Percentiles rank a stretch among this genome's conserved stretches.
Conservation (phyloP, 805 yeast genomes). For the Lipomyces lipofer region DNA sequence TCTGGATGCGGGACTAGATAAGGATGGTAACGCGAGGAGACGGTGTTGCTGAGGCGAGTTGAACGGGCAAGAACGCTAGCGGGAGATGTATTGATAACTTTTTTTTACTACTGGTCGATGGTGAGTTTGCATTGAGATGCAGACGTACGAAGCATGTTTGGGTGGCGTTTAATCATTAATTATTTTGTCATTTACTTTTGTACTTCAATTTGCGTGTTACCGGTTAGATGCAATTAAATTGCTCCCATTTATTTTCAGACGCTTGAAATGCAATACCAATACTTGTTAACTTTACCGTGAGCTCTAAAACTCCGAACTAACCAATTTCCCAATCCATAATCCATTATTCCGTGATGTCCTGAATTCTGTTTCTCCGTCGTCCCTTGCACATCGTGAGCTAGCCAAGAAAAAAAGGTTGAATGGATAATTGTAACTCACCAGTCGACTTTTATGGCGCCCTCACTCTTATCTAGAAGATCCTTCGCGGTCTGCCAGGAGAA, state of each 20-base stretch:
- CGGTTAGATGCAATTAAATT: no score
- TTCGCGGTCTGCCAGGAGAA: constrained; percentile 94
- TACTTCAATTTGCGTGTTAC: background rate
- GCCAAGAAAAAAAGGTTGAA: background rate
- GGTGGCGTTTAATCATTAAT: constrained; percentile 2
- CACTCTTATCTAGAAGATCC: constrained; percentile 52
- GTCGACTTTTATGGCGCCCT: constrained; percentile 11
- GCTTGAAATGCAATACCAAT: background rate
- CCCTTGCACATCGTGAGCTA: constrained; percentile 6
- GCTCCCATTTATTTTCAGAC: no score
- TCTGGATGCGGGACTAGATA: constrained; percentile 11
- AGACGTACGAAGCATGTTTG: constrained; percentile 4
- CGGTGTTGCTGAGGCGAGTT: constrained; percentile 23
- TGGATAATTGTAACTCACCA: constrained; percentile 6
- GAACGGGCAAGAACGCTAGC: no score
- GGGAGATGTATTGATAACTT: background rate
- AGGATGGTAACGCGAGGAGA: constrained; percentile 15
- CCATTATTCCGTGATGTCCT: constrained; percentile 1
- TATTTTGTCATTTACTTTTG: background rate
- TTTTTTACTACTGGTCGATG: background rate
- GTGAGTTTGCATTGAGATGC: background rate
- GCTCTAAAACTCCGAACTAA: constrained; percentile 14
- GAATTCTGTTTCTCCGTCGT: constrained; percentile 11
- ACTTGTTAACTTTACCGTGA: background rate
- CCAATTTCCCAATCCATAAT: constrained; percentile 17